These are phyloP conservation scores for Heterobasidion occidentale DNA, from an alignment of 1,284 basidiomycete species.

Conservation along the genomic window DNA sequence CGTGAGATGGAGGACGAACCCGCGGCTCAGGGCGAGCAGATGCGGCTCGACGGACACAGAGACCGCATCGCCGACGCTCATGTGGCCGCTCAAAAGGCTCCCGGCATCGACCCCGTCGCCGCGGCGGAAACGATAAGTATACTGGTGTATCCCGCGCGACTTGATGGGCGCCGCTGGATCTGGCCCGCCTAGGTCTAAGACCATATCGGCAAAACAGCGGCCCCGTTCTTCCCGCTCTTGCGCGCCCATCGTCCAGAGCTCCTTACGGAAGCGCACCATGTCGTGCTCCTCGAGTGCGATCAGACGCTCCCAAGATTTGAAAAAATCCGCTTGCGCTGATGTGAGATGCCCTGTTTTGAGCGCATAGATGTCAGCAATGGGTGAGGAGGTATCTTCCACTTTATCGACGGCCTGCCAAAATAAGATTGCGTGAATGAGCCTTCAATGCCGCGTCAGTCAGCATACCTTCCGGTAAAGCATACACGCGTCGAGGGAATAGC, in stretches of 20 bases:
- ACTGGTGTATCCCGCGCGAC: slow-evolving; percentile 35
- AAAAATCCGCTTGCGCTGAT: slow-evolving; percentile 65
- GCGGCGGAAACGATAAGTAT: slow-evolving; percentile 61
- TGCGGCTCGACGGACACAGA: slow-evolving; percentile 81
- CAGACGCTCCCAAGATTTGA: slow-evolving; percentile 85
- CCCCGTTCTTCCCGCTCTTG: slow-evolving; percentile 73
- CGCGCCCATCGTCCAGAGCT: slow-evolving; percentile 91
- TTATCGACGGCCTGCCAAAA: slow-evolving; percentile 59
- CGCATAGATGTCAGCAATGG: slow-evolving; percentile 70
- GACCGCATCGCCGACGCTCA: slow-evolving; percentile 76
- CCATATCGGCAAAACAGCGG: slow-evolving; percentile 77
- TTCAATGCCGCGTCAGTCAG: slow-evolving; percentile 4
- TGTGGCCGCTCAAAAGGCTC: slow-evolving; percentile 68
- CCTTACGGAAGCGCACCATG: slow-evolving; percentile 73
- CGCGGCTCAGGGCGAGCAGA: slow-evolving; percentile 77
- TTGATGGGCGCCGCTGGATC: slow-evolving; percentile 10
- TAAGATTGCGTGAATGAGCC: neutral
- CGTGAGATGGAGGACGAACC: slow-evolving; percentile 74
- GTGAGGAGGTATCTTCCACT: slow-evolving; percentile 49
- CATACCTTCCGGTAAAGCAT: slow-evolving; percentile 88
- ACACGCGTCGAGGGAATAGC: slow-evolving; percentile 82
- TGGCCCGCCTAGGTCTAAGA: slow-evolving; percentile 34
- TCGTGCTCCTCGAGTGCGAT: slow-evolving; percentile 89
- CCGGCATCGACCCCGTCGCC: slow-evolving; percentile 12
- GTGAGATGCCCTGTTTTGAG: slow-evolving; percentile 81